These are phyloP conservation scores for Hysterangium stoloniferum DNA, from an alignment of 768 basidiomycete species.

Conservation along the genomic window DNA sequence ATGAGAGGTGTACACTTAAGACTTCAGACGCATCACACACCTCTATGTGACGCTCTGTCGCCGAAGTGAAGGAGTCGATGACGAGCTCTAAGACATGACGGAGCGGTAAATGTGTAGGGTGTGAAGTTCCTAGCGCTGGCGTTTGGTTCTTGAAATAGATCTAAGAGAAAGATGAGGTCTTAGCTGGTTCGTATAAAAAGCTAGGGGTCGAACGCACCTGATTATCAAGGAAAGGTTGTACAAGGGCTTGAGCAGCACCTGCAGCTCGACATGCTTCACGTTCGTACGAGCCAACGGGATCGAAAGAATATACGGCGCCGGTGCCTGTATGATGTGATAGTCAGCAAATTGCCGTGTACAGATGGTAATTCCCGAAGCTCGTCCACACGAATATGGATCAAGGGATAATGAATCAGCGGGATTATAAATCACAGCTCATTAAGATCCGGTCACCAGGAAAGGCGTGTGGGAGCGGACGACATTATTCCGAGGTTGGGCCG, in stretches of 20 bases:
- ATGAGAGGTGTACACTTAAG: background rate
- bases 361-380: background rate
- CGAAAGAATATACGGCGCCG: conserved; percentile 99
- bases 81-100: conserved; percentile 76
- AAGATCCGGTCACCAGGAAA: background rate
- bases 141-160: conserved; percentile 97
- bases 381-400: background rate
- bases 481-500: conserved; percentile 11
- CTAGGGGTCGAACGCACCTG: conserved; percentile 53
- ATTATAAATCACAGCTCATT: too few species aligned
- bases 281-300: conserved; percentile 97
- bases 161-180: conserved; percentile 33
- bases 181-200: background rate
- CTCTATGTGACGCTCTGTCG: conserved; percentile 98
- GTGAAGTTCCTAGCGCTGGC: conserved; percentile 59
- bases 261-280: conserved; percentile 95
- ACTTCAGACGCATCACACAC: conserved; percentile 36
- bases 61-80: conserved; percentile 93
- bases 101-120: conserved; percentile 79
- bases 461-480: conserved; percentile 8
- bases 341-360: background rate
- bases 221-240: conserved; percentile 98
- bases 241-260: conserved; percentile 87
- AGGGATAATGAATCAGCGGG: background rate
- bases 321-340: conserved; percentile 47